Evolutionary conservation across 768 basidiomycete genomes (phyloP).

Genomic region (Strobilomyces confusus): DNA sequence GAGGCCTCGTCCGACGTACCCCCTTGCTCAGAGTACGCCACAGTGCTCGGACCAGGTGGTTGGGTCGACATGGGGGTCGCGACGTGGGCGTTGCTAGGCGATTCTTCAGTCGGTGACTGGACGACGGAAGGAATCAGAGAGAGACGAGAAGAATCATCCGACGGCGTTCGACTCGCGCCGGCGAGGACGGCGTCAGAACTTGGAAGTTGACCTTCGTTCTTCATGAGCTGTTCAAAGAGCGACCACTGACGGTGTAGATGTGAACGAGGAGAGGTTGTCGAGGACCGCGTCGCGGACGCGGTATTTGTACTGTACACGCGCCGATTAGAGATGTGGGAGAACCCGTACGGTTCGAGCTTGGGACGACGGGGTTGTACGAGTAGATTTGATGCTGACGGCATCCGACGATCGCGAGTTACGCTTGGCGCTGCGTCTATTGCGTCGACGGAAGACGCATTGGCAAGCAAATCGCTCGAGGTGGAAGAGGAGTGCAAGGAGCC

Average conservation of each 20-base stretch:
- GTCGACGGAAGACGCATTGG: conserved; percentile 16
- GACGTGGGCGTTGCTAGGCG: neutral
- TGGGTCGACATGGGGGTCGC: neutral
- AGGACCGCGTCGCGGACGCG: conserved; percentile 9
- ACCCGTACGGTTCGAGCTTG: conserved; percentile 7
- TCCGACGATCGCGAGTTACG: conserved; percentile 10
- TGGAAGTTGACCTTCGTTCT: conserved; percentile 51
- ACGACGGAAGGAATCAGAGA: neutral
- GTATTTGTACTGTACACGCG: conserved; percentile 8
- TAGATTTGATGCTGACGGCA: conserved; percentile 15
- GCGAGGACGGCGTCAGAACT: neutral
- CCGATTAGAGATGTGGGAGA: conserved; percentile 1
- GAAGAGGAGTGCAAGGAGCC: conserved; percentile 83
- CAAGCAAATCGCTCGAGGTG: conserved; percentile 7
- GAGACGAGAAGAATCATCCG: neutral
- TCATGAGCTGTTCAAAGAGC: conserved; percentile 68
- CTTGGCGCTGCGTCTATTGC: conserved; percentile 9
- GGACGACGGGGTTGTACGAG: conserved; percentile 1
- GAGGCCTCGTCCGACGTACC: conserved; percentile 7
- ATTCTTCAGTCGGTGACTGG: conserved; percentile 2
- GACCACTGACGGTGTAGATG: conserved; percentile 49
- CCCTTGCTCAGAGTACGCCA: neutral
- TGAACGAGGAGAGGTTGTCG: conserved; percentile 9
- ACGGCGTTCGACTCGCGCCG: conserved; percentile 3
- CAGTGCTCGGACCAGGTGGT: neutral